phyloP scores from a whole-genome alignment of 495 filamentous ascomycete species.

The Trichoderma orchidacearum region DNA sequence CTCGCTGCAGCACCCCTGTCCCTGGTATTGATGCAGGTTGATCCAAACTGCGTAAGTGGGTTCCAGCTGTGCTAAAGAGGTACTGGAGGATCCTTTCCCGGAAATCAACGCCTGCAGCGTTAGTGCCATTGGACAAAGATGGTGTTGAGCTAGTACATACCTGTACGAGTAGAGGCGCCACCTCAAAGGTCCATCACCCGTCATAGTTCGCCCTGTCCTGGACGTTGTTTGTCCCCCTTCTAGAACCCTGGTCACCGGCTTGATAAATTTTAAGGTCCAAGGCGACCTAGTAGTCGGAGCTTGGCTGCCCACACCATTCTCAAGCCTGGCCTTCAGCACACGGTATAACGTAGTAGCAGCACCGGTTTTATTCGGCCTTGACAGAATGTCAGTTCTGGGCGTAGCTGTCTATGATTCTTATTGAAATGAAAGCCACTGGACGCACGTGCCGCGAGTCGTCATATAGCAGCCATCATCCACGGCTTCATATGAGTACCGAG shows the following conservation, averaged over 20 bases:
- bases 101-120: not conserved
- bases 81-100: not conserved
- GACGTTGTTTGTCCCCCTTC: not conserved
- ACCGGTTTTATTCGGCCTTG: too few relatives aligned
- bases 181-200: not conserved
- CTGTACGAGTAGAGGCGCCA: not conserved
- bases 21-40: not conserved
- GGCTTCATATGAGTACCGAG: too few relatives aligned
- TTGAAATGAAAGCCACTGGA: too few relatives aligned
- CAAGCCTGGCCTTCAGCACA: not conserved
- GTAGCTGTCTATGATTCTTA: too few relatives aligned
- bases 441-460: too few relatives aligned
- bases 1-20: not conserved
- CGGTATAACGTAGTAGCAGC: too few relatives aligned
- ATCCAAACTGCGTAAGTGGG: slow-evolving; percentile 1
- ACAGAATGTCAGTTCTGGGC: not conserved
- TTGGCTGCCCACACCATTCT: not conserved
- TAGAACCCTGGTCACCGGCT: not conserved
- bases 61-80: not conserved
- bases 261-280: not conserved
- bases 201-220: not conserved
- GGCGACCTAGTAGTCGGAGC: not conserved
- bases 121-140: not conserved
- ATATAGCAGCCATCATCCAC: too few relatives aligned
- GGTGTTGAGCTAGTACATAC: not conserved